Conservation (phyloP, 306 rosid genomes). For the Sophora flavescens region DNA sequence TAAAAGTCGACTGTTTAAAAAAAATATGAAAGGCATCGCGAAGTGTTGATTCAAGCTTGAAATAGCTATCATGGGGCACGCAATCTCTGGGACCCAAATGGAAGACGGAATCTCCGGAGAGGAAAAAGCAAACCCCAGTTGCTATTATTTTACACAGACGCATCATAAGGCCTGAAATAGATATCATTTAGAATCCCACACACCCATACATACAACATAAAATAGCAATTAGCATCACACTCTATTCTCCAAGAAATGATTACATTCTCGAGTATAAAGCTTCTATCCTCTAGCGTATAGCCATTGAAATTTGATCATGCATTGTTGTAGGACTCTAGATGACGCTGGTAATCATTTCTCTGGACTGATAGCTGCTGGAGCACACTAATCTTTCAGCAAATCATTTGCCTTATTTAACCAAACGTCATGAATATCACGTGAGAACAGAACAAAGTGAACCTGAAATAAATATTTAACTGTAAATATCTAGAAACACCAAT, state of each 20-base stretch:
- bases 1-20: no score
- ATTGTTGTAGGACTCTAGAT: slow-evolving; percentile 24
- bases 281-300: background rate
- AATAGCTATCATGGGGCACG: background rate
- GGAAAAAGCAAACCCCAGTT: background rate
- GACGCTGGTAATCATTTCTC: slow-evolving; percentile 23
- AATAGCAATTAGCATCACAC: background rate
- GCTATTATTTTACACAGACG: background rate
- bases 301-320: slow-evolving; percentile 5
- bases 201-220: slow-evolving; percentile 1
- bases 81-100: slow-evolving; percentile 3
- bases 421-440: slow-evolving; percentile 53
- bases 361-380: slow-evolving; percentile 8
- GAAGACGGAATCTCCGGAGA: slow-evolving; percentile 1
- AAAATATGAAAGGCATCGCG: no score
- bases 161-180: background rate
- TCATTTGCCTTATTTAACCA: slow-evolving; percentile 68
- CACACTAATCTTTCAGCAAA: slow-evolving; percentile 53
- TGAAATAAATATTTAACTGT: slow-evolving; percentile 39
- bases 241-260: background rate
- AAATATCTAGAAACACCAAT: slow-evolving; percentile 22
- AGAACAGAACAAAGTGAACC: slow-evolving; percentile 72
- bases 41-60: background rate
- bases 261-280: slow-evolving; percentile 10
- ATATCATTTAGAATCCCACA: background rate